phyloP scores from a whole-genome alignment of 2,329 filamentous ascomycete genomes.

The Plenodomus biglobosus region DNA sequence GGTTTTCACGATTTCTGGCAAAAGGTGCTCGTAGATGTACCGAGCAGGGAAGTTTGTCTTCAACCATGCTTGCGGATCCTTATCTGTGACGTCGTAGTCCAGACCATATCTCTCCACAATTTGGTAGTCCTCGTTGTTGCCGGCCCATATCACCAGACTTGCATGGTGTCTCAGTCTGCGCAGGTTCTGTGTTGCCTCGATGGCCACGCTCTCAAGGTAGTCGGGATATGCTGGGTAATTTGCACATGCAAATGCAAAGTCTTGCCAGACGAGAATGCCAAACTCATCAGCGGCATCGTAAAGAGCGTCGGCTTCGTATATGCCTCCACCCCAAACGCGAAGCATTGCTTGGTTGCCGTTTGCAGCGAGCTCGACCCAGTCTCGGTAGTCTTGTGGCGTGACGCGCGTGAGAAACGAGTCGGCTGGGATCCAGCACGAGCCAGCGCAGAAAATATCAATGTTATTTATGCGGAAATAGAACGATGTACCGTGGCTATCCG shows the following conservation, averaged over 20 bases:
- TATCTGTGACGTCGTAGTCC: constrained; percentile 76
- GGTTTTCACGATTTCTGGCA: constrained; percentile 69
- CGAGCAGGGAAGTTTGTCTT: constrained; percentile 84
- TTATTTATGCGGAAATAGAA: constrained; percentile 81
- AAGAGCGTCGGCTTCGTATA: constrained; percentile 73
- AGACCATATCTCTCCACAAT: constrained; percentile 72
- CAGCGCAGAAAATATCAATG: constrained; percentile 74
- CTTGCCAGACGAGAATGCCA: constrained; percentile 81
- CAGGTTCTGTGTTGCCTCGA: constrained; percentile 65
- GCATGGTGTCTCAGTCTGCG: constrained; percentile 79
- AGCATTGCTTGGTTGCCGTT: constrained; percentile 82
- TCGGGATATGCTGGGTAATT: constrained; percentile 62
- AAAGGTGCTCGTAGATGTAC: constrained; percentile 82
- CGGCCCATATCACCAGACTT: constrained; percentile 81
- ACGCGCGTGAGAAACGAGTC: constrained; percentile 77
- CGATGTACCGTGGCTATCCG: constrained; percentile 64
- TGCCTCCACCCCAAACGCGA: constrained; percentile 77
- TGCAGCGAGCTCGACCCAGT: constrained; percentile 74
- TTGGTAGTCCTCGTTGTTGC: constrained; percentile 95
- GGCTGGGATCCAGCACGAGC: constrained; percentile 83
- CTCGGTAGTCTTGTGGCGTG: constrained; percentile 62
- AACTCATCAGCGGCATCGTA: constrained; percentile 76
- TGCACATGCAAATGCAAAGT: constrained; percentile 76
- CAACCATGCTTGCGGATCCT: constrained; percentile 79
- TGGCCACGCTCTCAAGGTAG: constrained; percentile 52